These are phyloP conservation scores for Aplosporella prunicola DNA, from an alignment of 2,329 filamentous ascomycete genomes.

Conservation along the genomic window DNA sequence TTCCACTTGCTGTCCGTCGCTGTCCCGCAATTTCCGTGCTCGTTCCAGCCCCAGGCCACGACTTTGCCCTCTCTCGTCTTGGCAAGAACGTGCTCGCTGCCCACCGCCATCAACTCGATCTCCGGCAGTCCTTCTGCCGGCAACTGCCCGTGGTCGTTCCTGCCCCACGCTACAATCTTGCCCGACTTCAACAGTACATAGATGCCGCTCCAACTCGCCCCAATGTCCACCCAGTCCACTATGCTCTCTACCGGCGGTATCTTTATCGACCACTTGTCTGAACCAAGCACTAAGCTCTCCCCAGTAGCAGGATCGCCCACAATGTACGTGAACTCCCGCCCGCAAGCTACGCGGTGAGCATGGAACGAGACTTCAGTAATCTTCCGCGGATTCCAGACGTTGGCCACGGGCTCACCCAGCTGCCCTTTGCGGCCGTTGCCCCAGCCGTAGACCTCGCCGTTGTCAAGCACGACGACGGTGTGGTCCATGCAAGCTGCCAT, in stretches of 20 bases:
- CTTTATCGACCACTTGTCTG: slow-evolving; percentile 61
- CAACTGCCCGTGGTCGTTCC: slow-evolving; percentile 77
- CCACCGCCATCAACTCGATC: slow-evolving; percentile 59
- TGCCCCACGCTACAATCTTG: slow-evolving; percentile 63
- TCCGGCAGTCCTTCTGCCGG: slow-evolving; percentile 52
- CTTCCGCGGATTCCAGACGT: slow-evolving; percentile 14
- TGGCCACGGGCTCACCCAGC: slow-evolving; percentile 50
- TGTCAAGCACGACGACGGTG: slow-evolving; percentile 60
- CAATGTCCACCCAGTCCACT: slow-evolving; percentile 56
- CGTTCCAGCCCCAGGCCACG: slow-evolving; percentile 89
- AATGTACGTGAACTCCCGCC: slow-evolving; percentile 76
- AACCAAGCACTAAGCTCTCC: slow-evolving; percentile 58
- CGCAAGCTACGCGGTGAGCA: slow-evolving; percentile 62
- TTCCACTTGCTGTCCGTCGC: slow-evolving; percentile 54
- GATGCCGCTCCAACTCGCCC: slow-evolving; percentile 74
- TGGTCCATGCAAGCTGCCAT: slow-evolving; percentile 71
- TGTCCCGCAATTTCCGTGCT: slow-evolving; percentile 91
- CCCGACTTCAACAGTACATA: slow-evolving; percentile 58
- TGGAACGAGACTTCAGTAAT: slow-evolving; percentile 47
- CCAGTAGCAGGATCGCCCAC: slow-evolving; percentile 47
- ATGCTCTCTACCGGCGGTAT: slow-evolving; percentile 47
- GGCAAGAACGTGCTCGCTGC: slow-evolving; percentile 83
- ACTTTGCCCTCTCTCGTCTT: slow-evolving; percentile 57
- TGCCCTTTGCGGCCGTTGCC: slow-evolving; percentile 81
- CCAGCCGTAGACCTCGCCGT: slow-evolving; percentile 79